Evolutionary conservation across 2,329 filamentous ascomycete genomes (phyloP).

Genomic region (Curvularia verruculosa): DNA sequence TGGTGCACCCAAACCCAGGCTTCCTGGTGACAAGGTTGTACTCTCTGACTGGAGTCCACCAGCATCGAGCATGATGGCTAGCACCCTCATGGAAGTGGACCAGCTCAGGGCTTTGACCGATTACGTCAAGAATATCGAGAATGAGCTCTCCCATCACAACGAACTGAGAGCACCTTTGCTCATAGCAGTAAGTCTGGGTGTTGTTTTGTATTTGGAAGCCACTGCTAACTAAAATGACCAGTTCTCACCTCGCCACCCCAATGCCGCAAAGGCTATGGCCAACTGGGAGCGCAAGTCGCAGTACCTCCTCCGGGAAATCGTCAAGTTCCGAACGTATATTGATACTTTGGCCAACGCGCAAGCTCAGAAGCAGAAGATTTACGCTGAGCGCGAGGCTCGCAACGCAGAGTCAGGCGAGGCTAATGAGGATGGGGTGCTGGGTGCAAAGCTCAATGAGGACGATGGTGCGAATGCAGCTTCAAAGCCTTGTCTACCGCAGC

Average conservation of each 20-base stretch:
- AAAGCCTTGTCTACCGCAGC: slow-evolving; percentile 19
- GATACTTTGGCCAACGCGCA: slow-evolving; percentile 79
- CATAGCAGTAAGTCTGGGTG: slow-evolving; percentile 66
- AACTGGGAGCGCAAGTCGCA: slow-evolving; percentile 98
- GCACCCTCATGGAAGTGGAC: slow-evolving; percentile 76
- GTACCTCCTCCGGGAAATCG: slow-evolving; percentile 89
- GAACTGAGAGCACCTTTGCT: slow-evolving; percentile 85
- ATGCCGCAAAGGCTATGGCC: slow-evolving; percentile 81
- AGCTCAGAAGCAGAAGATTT: slow-evolving; percentile 72
- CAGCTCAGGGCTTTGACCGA: slow-evolving; percentile 75
- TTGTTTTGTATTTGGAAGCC: neutral
- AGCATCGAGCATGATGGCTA: slow-evolving; percentile 86
- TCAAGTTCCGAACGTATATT: slow-evolving; percentile 96
- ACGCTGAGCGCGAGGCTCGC: slow-evolving; percentile 51
- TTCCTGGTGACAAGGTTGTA: slow-evolving; percentile 82
- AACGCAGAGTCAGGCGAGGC: slow-evolving; percentile 25
- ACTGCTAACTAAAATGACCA: slow-evolving; percentile 35
- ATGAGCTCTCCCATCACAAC: slow-evolving; percentile 85
- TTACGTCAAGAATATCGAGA: slow-evolving; percentile 86
- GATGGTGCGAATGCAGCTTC: slow-evolving; percentile 47
- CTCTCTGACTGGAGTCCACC: slow-evolving; percentile 91
- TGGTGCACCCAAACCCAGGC: slow-evolving; percentile 64
- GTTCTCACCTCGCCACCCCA: slow-evolving; percentile 84
- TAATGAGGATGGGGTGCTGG: slow-evolving; percentile 17
- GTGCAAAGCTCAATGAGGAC: slow-evolving; percentile 26